Evolutionary conservation across 2,329 filamentous ascomycete species (phyloP).

Genomic region (Penicillium sp.): DNA sequence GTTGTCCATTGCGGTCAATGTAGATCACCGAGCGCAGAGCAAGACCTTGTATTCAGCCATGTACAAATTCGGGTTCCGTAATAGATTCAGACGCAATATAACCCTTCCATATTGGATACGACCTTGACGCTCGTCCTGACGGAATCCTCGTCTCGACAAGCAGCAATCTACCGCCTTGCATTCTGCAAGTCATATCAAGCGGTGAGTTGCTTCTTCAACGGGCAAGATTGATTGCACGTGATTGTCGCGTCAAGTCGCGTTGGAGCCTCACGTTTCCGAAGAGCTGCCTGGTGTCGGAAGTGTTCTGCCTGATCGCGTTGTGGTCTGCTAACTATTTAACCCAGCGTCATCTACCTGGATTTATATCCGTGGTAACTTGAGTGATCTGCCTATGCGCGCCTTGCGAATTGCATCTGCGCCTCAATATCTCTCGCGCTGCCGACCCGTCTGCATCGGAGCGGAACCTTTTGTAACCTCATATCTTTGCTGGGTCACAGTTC

Average conservation of each 20-base stretch:
- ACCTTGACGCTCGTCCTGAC: background rate
- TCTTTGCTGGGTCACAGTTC: background rate
- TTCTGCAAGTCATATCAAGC: conserved; percentile 27
- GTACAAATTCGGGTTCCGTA: background rate
- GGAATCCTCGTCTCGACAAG: background rate
- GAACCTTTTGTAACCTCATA: background rate
- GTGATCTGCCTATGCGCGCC: conserved; percentile 15
- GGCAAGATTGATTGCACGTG: conserved; percentile 18
- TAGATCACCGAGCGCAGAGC: background rate
- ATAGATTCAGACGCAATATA: background rate
- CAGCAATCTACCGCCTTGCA: conserved; percentile 15
- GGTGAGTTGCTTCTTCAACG: conserved; percentile 14
- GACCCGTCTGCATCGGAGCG: conserved; percentile 2
- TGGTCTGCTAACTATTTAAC: background rate
- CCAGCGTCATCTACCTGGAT: background rate
- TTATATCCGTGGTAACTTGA: background rate
- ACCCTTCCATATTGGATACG: conserved; percentile 1
- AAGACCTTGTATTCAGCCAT: background rate
- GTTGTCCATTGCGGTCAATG: conserved; percentile 31
- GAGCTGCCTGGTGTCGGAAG: background rate
- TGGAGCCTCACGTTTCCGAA: background rate
- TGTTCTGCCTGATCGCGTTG: conserved; percentile 7
- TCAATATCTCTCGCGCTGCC: conserved; percentile 15
- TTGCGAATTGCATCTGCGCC: conserved; percentile 14
- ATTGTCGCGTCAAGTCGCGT: conserved; percentile 21